Base-by-base conservation (phyloP, 805 yeast genomes). In the Dipodascopsis tothii region DNA sequence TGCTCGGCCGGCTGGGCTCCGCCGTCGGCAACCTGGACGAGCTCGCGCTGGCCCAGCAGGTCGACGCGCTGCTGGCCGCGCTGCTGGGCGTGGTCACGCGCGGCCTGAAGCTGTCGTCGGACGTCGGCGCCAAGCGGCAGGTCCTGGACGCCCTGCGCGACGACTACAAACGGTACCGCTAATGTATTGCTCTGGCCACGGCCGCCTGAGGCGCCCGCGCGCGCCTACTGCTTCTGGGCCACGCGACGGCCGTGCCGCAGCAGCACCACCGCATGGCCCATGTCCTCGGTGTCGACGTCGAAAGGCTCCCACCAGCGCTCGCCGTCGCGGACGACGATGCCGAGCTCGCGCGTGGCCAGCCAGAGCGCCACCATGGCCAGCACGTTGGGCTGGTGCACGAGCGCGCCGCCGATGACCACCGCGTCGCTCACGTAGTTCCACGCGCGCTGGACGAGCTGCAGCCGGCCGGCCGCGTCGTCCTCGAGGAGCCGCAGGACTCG, bases 71-170 rank as follows among this genome's bases (percentile, higher is more conserved):
- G n/a, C 39, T 53, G 14, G 56, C 58, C 2, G 52, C 46, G 3
- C 35, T 60, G 25, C 25, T 55, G 30, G 57, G 60, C 2, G 38
- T 58, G 27, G 50, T 58, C 22, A 57, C 56, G 23, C 53, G 50
- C 33, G 60, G 58, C 7, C 42, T 38, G 16, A 46, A 43, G 27
- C 28, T 45, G n/a, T 47, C 51, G n/a, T 38, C 44, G 11, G 55
- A 51, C 20, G 28, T 55, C 34, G 39, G 40, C n/a, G 38, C 41
- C 20, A 55, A 55, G 41, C 42, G 50, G 25, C 50, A 41, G 28
- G 23, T 36, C 5, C 20, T 40, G 17, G 46, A 37, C 14, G n/a
- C 17, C 20, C 45, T n/a, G 21, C 17, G 35, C 11, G 30, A 25
- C 9, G 30, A 25, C 11, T 25, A 9, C 14, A 25, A 25, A 14